phyloP scores from a whole-genome alignment of 2,329 filamentous ascomycete genomes.

The Emmonsiellopsis sp. region DNA sequence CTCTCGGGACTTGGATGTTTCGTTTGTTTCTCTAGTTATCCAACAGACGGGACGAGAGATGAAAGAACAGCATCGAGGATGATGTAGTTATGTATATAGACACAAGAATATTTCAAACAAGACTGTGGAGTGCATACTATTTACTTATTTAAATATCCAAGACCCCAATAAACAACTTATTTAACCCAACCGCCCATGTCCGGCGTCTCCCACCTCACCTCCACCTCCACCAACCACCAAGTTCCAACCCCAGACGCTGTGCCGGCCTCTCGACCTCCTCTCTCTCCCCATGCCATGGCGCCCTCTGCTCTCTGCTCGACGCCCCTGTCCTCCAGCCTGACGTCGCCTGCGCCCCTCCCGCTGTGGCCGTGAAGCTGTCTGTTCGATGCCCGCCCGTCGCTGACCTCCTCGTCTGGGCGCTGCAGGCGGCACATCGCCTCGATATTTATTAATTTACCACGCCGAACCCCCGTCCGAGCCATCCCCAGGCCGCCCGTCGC shows the following conservation, averaged over 20 bases:
- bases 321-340: not conserved
- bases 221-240: not conserved
- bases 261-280: not conserved
- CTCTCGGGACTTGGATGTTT: too few species aligned
- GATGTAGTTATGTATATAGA: too few species aligned
- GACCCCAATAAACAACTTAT: not conserved
- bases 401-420: too few species aligned
- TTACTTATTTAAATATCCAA: not conserved
- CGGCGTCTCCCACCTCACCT: too few species aligned
- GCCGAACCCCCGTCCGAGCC: slow-evolving; percentile 9
- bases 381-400: not conserved
- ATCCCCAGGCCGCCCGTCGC: slow-evolving; percentile 27
- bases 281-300: not conserved
- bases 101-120: too few species aligned
- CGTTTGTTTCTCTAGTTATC: too few species aligned
- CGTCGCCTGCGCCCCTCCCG: too few species aligned
- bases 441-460: not conserved
- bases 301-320: not conserved
- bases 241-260: not conserved
- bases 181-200: too few species aligned
- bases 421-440: too few species aligned
- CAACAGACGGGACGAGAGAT: too few species aligned
- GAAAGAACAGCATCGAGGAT: too few species aligned
- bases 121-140: too few species aligned
- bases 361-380: not conserved